Conservation (phyloP, 805 yeast species). For the Starmerella stigmatis region DNA sequence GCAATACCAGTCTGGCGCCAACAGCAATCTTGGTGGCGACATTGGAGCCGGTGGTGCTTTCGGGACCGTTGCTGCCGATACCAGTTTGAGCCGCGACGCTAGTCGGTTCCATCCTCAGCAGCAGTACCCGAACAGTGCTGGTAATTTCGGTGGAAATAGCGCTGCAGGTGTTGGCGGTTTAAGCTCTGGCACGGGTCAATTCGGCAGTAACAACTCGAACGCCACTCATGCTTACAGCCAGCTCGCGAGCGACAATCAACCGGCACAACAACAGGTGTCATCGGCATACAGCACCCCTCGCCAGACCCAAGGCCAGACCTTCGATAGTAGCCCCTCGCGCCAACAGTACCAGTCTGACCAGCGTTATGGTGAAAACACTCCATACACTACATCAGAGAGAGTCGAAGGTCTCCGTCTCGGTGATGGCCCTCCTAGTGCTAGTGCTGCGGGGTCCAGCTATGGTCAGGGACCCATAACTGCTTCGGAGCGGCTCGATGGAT, state of each 20-base stretch:
- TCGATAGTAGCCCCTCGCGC: too few relatives aligned
- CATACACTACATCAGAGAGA: not conserved
- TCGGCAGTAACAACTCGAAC: not conserved
- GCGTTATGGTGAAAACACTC: not conserved
- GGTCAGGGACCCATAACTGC: not conserved
- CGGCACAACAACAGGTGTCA: not conserved
- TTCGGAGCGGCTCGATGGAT: not conserved
- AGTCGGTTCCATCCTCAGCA: too few relatives aligned
- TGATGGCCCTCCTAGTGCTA: not conserved
- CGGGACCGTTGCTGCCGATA: too few relatives aligned
- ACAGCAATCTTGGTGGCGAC: not conserved
- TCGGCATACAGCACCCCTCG: not conserved
- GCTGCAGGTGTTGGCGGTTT: too few relatives aligned
- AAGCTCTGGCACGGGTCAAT: not conserved
- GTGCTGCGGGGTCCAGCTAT: not conserved
- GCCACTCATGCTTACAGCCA: not conserved
- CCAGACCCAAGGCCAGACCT: not conserved
- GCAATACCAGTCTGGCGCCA: not conserved
- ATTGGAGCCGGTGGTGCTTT: not conserved
- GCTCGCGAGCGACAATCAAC: not conserved
- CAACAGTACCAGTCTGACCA: conserved; percentile 1
- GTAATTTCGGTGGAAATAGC: too few relatives aligned
- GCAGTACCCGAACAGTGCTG: too few relatives aligned
- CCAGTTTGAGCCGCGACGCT: too few relatives aligned
- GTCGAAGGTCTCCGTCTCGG: not conserved